phyloP scores from a whole-genome alignment of 805 yeast genomes.

The Candida coleopterorum region DNA sequence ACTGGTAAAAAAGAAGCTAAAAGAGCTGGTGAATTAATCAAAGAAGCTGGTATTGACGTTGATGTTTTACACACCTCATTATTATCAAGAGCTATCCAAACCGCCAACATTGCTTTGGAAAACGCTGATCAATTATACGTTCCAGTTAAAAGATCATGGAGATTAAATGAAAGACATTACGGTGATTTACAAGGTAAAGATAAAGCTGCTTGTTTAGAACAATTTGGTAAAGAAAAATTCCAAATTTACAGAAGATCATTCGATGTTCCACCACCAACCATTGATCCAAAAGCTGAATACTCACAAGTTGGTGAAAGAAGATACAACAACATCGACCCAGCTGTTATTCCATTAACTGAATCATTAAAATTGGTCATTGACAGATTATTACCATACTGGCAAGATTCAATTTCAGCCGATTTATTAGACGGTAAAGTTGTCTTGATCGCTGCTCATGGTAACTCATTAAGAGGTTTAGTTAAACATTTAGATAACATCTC shows the following conservation, averaged over 20 bases:
- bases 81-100: constrained; percentile 92
- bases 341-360: constrained; percentile 88
- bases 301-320: constrained; percentile 84
- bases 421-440: constrained; percentile 86
- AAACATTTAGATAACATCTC: constrained; percentile 93
- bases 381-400: constrained; percentile 96
- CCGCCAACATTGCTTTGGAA: constrained; percentile 91
- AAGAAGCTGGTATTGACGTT: constrained; percentile 80
- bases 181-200: constrained; percentile 99
- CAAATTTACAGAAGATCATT: constrained; percentile 96
- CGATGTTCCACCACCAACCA: constrained; percentile 92
- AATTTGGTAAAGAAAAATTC: constrained; percentile 90
- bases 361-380: constrained; percentile 92
- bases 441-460: constrained; percentile 94
- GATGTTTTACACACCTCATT: constrained; percentile 88
- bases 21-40: constrained; percentile 88
- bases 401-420: constrained; percentile 83
- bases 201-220: constrained; percentile 86
- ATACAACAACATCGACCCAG: constrained; percentile 79
- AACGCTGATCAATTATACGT: constrained; percentile 85
- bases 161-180: constrained; percentile 98
- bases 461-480: constrained; percentile 94
- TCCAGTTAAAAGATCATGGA: constrained; percentile 93
- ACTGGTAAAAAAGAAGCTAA: constrained; percentile 86
- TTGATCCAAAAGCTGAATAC: constrained; percentile 71